Evolutionary conservation across 495 filamentous ascomycete genomes (phyloP).

Genomic region (Aspergillus avenaceus): DNA sequence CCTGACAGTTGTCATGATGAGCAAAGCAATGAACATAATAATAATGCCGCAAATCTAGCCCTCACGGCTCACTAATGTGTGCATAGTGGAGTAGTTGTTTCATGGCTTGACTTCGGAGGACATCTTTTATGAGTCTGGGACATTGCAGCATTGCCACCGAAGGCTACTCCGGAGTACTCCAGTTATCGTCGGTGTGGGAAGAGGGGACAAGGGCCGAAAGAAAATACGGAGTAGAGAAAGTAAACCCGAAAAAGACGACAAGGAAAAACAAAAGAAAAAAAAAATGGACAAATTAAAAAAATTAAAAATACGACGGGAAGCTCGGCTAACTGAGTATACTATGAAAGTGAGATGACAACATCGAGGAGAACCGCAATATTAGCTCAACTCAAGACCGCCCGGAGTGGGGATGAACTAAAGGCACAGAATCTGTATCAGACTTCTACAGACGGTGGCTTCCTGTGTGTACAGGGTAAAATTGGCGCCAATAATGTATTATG

Average conservation of each 20-base stretch:
- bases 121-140: neutral
- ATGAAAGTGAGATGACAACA: constrained; percentile 1
- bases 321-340: neutral
- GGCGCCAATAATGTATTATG: constrained; percentile 11
- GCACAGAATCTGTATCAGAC: neutral
- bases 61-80: neutral
- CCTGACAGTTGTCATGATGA: neutral
- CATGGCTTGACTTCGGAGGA: neutral
- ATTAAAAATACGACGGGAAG: constrained; percentile 1
- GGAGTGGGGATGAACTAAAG: neutral
- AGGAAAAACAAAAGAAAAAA: neutral
- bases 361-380: neutral
- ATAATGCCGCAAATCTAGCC: neutral
- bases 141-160: neutral
- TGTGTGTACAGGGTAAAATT: constrained; percentile 1
- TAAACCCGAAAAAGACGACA: neutral
- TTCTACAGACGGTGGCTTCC: neutral
- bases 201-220: constrained; percentile 13
- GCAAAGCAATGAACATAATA: neutral
- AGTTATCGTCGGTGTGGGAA: neutral
- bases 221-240: neutral
- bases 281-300: too few relatives aligned
- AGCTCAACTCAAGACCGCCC: neutral
- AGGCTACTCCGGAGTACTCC: too few relatives aligned
- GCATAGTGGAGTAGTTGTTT: constrained; percentile 6